Percentiles rank a stretch among this genome's conserved stretches.
Conservation (phyloP, 1,139 yeast genomes). For the Komagataea norvegica region DNA sequence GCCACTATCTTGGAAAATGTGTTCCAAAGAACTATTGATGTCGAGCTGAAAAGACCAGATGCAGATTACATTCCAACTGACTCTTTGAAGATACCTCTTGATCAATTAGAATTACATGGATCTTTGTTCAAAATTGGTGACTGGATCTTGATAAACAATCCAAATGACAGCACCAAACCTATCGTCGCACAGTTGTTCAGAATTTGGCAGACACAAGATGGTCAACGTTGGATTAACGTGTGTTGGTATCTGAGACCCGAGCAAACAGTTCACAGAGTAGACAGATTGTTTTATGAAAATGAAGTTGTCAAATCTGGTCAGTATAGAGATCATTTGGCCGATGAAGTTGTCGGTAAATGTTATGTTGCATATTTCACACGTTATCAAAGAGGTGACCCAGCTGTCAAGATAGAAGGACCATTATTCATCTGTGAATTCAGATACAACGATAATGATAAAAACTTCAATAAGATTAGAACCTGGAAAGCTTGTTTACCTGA, state of each 20-base stretch:
- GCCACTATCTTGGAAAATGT: conserved; percentile 57
- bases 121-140: conserved; percentile 82
- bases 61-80: conserved; percentile 69
- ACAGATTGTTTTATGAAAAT: conserved; percentile 82
- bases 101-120: conserved; percentile 66
- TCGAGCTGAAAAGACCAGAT: conserved; percentile 78
- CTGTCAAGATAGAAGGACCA: conserved; percentile 72
- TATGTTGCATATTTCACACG: conserved; percentile 92
- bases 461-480: conserved; percentile 90
- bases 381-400: conserved; percentile 92
- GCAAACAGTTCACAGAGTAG: conserved; percentile 92
- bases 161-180: conserved; percentile 84
- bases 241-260: conserved; percentile 99
- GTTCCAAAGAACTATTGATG: conserved; percentile 56
- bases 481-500: conserved; percentile 99
- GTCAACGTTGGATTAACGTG: conserved; percentile 82
- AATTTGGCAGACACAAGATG: conserved; percentile 84
- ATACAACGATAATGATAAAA: conserved; percentile 84
- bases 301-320: conserved; percentile 97
- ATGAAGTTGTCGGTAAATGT: conserved; percentile 88
- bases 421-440: conserved; percentile 93
- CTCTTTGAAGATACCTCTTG: conserved; percentile 72
- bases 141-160: conserved; percentile 86
- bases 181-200: conserved; percentile 92
- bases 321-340: conserved; percentile 87